These are phyloP conservation scores for Oxytropis ochrocephala DNA, from an alignment of 306 rosid genomes.

Conservation along the genomic window DNA sequence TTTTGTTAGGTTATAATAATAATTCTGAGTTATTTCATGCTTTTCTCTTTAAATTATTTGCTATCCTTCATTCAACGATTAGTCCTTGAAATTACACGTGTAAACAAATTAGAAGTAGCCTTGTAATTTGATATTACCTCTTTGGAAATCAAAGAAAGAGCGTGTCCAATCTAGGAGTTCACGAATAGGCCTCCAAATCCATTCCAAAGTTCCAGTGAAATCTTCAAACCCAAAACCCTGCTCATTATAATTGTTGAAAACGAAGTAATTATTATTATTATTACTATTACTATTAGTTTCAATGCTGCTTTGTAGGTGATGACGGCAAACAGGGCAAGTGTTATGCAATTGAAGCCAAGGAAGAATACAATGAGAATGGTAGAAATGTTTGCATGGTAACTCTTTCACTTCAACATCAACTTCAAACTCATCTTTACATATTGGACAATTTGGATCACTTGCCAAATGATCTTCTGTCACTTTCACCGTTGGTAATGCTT, in stretches of 20 bases:
- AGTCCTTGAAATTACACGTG: not conserved
- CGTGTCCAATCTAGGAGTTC: conserved; percentile 34
- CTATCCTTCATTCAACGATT: not conserved
- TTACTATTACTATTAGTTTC: not conserved
- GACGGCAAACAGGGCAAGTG: conserved; percentile 71
- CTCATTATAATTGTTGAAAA: not conserved
- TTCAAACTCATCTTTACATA: conserved; percentile 67
- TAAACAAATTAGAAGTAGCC: not conserved
- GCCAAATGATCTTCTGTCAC: conserved; percentile 28
- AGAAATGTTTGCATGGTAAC: conserved; percentile 73
- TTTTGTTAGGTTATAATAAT: conserved; percentile 4
- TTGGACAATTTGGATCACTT: conserved; percentile 53
- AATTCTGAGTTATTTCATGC: not conserved
- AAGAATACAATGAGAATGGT: conserved; percentile 57
- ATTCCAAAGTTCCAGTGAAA: not conserved
- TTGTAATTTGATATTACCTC: conserved; percentile 23
- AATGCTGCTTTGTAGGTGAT: conserved; percentile 16
- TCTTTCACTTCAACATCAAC: conserved; percentile 48
- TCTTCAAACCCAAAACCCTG: conserved; percentile 21
- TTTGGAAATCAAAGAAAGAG: conserved; percentile 10
- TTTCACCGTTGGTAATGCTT: conserved; percentile 33
- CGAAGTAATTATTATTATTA: not conserved
- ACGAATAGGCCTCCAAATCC: conserved; percentile 54
- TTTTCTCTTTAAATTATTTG: not conserved
- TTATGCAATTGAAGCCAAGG: conserved; percentile 70